Evolutionary conservation across 169 alveolate genomes (phyloP).

Genomic region (Hepatocystis sp.): DNA sequence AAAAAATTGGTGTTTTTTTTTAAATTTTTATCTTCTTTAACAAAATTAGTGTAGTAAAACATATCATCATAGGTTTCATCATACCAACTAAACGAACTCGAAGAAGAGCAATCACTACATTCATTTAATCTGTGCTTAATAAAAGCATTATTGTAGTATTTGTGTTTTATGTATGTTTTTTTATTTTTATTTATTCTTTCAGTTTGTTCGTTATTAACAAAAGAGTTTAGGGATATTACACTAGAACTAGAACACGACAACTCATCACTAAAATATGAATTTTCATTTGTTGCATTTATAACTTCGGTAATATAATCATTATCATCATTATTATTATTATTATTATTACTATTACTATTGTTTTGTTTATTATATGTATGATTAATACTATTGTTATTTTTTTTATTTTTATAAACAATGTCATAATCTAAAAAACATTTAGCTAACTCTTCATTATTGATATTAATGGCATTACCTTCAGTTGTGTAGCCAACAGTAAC

Average conservation of each 20-base stretch:
- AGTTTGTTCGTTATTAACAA: conserved; percentile 14
- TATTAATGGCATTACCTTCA: conserved; percentile 53
- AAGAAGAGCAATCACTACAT: conserved; percentile 71
- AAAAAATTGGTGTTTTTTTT: conserved; percentile 8
- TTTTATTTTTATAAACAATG: neutral
- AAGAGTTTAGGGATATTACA: conserved; percentile 53
- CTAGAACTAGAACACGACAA: conserved; percentile 60
- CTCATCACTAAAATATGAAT: conserved; percentile 43
- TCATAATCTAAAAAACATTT: conserved; percentile 23
- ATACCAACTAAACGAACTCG: conserved; percentile 64
- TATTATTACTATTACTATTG: neutral
- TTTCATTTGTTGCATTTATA: neutral
- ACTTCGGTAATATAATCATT: neutral
- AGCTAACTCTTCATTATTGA: conserved; percentile 41
- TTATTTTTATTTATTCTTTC: conserved; percentile 44
- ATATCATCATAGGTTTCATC: conserved; percentile 31
- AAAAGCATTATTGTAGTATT: conserved; percentile 52
- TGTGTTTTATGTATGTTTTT: conserved; percentile 50
- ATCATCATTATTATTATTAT: neutral
- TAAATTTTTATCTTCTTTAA: conserved; percentile 35
- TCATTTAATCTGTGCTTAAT: conserved; percentile 22
- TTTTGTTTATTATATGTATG: neutral
- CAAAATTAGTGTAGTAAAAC: conserved; percentile 30
- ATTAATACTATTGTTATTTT: neutral
- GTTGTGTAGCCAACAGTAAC: conserved; percentile 42